Base-by-base conservation (phyloP, 345 rosid genomes). In the Garcia nutans region DNA sequence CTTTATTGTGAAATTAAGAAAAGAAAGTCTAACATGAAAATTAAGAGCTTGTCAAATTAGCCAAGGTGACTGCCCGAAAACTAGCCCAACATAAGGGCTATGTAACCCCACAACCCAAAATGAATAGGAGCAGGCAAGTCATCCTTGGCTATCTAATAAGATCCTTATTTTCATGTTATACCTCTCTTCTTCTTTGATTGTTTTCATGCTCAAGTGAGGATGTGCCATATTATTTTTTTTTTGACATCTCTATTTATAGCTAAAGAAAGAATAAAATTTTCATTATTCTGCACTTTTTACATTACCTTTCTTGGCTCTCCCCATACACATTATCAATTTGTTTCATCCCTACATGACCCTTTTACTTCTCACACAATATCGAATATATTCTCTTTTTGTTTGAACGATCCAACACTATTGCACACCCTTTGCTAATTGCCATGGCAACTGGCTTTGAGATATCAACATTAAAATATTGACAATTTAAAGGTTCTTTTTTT, bases 121-220 rank as follows among this genome's bases (percentile, higher is more conserved):
- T 23, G 37, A 11, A 41, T 26, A 6, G 61, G 58, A 61, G 70
- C 69, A 74, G 77, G 77, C 76, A 77, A 77, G 59, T 72, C 76
- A 57, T 72, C 80, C 76, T 77, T 65, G 76, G 76, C 76, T 77
- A 71, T 7, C 58, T 52, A 68, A 78, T 73, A 74, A 65, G 63
- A 42, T 74, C 19, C 69, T 73, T 78, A n/a, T 45, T 37, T 77
- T 72, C 68, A 72, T 72, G 77, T 52, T 49, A 78, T 55, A 16
- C 28, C 63, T 73, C 77, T 68, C 73, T 58, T 68, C 81, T 60
- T 69, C 9, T 26, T 49, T 66, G 41, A 37, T 58, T 58, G 26
- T 8, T 7, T 65, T 56, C 64, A 16, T 22, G 54, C 57, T 65
- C 23, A 2, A 16, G 1, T 12, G 63, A 15, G 41, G 26, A 49